Percentiles rank a stretch among this genome's conserved stretches.
phyloP scores from a whole-genome alignment of 257 asterid species.

The Asclepias syriaca region DNA sequence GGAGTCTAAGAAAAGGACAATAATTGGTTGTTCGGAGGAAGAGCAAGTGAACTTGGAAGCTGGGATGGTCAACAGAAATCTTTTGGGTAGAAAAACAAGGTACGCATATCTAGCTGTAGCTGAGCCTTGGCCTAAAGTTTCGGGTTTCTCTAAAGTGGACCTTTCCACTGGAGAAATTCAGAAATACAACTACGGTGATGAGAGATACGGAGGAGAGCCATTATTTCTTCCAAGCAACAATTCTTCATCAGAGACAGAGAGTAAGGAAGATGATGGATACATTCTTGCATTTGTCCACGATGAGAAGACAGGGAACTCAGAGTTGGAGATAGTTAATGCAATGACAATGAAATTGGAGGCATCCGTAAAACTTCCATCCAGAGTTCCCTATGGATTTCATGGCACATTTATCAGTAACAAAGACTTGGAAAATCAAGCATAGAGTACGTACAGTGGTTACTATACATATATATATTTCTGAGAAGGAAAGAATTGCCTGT shows the following conservation, averaged over 20 bases:
- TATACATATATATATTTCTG: not conserved
- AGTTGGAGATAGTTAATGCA: constrained; percentile 57
- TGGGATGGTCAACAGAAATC: constrained; percentile 66
- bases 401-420: constrained; percentile 56
- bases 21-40: constrained; percentile 28
- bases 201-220: constrained; percentile 63
- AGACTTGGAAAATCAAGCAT: constrained; percentile 45
- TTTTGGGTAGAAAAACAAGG: constrained; percentile 52
- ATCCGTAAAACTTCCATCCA: constrained; percentile 47
- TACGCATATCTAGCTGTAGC: constrained; percentile 57
- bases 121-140: constrained; percentile 80
- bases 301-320: constrained; percentile 52
- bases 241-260: constrained; percentile 6
- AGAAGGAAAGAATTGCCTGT: constrained; percentile 24
- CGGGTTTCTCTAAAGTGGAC: constrained; percentile 67
- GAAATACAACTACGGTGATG: constrained; percentile 42
- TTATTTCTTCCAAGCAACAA: constrained; percentile 41
- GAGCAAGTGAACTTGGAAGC: constrained; percentile 58
- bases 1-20: constrained; percentile 33
- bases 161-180: constrained; percentile 38
- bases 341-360: constrained; percentile 46
- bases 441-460: not conserved
- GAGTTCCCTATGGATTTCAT: constrained; percentile 86
- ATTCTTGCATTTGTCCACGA: constrained; percentile 51
- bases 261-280: constrained; percentile 53